Evolutionary conservation across 148 eudicot genomes (phyloP).

Genomic region (Oxyria digyna): DNA sequence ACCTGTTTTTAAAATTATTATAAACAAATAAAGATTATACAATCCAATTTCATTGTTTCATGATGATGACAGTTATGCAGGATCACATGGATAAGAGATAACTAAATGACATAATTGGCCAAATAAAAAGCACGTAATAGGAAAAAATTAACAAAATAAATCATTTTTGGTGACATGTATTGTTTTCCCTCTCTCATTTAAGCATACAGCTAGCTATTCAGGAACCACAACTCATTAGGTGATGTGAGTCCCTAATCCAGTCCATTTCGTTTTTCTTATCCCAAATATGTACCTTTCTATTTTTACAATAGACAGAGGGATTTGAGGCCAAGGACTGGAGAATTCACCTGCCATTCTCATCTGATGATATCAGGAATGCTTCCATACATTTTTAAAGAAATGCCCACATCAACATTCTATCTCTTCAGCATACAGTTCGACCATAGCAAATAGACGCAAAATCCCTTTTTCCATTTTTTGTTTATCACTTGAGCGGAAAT

Average conservation of each 20-base stretch:
- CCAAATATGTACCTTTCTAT: neutral
- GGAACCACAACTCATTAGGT: neutral
- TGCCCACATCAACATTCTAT: neutral
- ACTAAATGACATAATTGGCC: no score
- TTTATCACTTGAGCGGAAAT: constrained; percentile 66
- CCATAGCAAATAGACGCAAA: constrained; percentile 64
- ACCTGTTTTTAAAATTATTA: no score
- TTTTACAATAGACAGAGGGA: neutral
- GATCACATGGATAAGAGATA: no score
- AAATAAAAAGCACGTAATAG: no score
- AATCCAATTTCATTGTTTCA: no score
- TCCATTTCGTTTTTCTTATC: neutral
- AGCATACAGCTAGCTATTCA: neutral
- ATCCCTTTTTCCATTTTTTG: constrained; percentile 8
- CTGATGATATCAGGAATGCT: neutral
- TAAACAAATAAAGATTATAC: no score
- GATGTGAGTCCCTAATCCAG: no score
- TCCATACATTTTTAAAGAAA: neutral
- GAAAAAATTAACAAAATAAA: no score
- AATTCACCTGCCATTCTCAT: neutral
- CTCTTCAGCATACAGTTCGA: constrained; percentile 67
- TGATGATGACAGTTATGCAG: no score
- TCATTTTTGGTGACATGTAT: no score
- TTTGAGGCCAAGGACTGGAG: neutral
- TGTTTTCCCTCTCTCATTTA: neutral